Evolutionary conservation across 176 grass and related monocot genomes (phyloP), one percentile per base, ranked within the genome.

Genomic region (Musa troglodytarum): DNA sequence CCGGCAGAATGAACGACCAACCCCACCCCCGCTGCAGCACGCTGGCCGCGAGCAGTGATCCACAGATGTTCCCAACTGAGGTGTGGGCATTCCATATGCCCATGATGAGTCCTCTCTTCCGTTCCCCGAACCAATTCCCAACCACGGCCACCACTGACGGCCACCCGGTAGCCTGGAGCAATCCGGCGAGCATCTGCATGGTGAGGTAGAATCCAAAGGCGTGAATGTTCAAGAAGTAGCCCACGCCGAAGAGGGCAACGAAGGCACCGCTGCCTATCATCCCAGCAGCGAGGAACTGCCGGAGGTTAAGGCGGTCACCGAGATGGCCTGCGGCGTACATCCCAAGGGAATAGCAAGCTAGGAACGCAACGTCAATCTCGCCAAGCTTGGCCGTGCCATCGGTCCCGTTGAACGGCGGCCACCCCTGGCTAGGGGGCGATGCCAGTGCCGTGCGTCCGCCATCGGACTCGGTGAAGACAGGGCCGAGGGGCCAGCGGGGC

Each of bases 81-180:
- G 86, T 88, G 78, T 88, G 86, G 59, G 89, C 89, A 20, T 92
- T 92, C 89, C 86, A 88, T 13, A 92, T 23, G 16, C 89, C 89
- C 89, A 92, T 86, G 72, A 88, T 83, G 63, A 92, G 78, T 53
- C 86, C 83, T 25, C 89, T 83, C 54, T 82, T 80, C 56, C 76
- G 63, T 68, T 81, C 86, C 19, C 72, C 70, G 78, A 88, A 92
- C 89, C 89, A 88, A 65, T 92, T 92, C 54, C 89, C 86, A 14
- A 92, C 78, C 63, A 88, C 74, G 67, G 89, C 86, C 64, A 92
- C 83, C 50, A 88, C 89, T 0, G 89, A 88, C 22, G 89, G 89
- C 89, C 89, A 88, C 0, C 86, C 86, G 0, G 83, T 88, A 19
- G 86, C 82, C 81, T 92, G 83, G 72, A 88, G 83, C 49, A 92